Percentiles rank a stretch among this genome's conserved stretches.
Conservation (phyloP, 495 filamentous ascomycete species). For the Astrothelium macrocarpum region DNA sequence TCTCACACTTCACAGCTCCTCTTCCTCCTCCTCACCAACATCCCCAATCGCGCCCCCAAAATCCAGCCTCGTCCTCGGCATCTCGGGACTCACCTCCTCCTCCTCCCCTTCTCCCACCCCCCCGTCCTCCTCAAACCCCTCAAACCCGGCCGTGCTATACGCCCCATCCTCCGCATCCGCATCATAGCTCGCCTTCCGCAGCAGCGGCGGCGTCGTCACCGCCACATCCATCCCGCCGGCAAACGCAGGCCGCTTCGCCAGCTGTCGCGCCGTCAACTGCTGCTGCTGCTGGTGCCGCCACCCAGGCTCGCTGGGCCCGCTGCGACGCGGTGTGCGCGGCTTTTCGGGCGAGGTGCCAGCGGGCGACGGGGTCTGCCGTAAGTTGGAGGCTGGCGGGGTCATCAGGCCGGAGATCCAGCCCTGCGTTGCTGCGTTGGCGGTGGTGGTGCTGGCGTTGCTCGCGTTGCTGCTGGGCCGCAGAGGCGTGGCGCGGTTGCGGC, state of each 20-base stretch:
- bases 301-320: background rate
- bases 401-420: constrained; percentile 64
- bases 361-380: constrained; percentile 45
- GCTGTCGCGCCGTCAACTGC: constrained; percentile 9
- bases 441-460: constrained; percentile 19
- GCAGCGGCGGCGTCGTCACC: constrained; percentile 37
- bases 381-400: constrained; percentile 66
- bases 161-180: constrained; percentile 27
- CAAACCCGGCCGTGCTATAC: constrained; percentile 26
- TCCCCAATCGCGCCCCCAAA: constrained; percentile 2
- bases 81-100: background rate
- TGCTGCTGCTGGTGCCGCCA: background rate
- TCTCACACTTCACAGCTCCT: background rate
- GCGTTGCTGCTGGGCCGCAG: constrained; percentile 32
- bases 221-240: background rate
- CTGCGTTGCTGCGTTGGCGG: constrained; percentile 20
- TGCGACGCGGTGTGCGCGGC: constrained; percentile 15
- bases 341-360: constrained; percentile 12
- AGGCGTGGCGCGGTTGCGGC: constrained; percentile 28
- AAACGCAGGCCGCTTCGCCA: constrained; percentile 11
- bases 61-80: constrained; percentile 2
- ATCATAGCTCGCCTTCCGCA: constrained; percentile 32
- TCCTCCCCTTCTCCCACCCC: constrained; percentile 1
- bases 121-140: constrained; percentile 22
- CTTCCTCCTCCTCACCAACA: background rate